A percentile compares a stretch with the other conserved stretches of the same genome.
phyloP scores from a whole-genome alignment of 2,329 filamentous ascomycete species.

The Aspergillus oerlinghausenensis region DNA sequence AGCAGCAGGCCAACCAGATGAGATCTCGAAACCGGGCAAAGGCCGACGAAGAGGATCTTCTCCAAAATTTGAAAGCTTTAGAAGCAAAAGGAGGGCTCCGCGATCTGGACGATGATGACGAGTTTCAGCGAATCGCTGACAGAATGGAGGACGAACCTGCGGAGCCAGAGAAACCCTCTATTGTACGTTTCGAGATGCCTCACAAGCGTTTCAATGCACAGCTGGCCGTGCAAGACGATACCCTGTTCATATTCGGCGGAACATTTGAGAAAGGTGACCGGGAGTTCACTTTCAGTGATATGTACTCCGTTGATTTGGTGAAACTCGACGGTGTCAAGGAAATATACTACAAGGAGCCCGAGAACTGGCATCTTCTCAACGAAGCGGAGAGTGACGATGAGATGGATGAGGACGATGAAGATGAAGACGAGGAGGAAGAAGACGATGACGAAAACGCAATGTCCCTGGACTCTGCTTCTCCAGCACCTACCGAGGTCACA shows the following conservation, averaged over 20 bases:
- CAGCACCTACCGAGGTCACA: slow-evolving; percentile 33
- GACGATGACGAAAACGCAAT: slow-evolving; percentile 46
- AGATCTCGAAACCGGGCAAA: slow-evolving; percentile 66
- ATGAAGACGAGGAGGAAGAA: slow-evolving; percentile 40
- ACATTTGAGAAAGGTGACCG: slow-evolving; percentile 93
- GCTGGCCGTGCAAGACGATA: slow-evolving; percentile 84
- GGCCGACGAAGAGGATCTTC: slow-evolving; percentile 85
- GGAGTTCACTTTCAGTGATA: slow-evolving; percentile 92
- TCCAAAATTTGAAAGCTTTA: slow-evolving; percentile 80
- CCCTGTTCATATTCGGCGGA: slow-evolving; percentile 89
- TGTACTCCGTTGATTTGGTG: slow-evolving; percentile 89
- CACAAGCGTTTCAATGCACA: slow-evolving; percentile 89
- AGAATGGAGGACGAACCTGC: slow-evolving; percentile 53
- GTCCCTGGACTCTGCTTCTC: slow-evolving; percentile 35
- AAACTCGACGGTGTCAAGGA: slow-evolving; percentile 93
- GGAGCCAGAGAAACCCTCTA: slow-evolving; percentile 54
- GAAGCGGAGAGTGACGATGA: slow-evolving; percentile 58
- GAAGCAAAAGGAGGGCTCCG: slow-evolving; percentile 67
- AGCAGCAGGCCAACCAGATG: slow-evolving; percentile 42
- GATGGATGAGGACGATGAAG: slow-evolving; percentile 41
- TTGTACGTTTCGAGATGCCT: slow-evolving; percentile 74
- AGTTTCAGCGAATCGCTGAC: slow-evolving; percentile 38
- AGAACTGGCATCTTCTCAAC: slow-evolving; percentile 72
- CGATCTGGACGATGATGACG: slow-evolving; percentile 42
- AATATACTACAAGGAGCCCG: slow-evolving; percentile 77